Percentiles rank a stretch among this genome's conserved stretches.
These are phyloP conservation scores for Solanum hybrid DNA, from an alignment of 305 asterid species.

Conservation along the genomic window DNA sequence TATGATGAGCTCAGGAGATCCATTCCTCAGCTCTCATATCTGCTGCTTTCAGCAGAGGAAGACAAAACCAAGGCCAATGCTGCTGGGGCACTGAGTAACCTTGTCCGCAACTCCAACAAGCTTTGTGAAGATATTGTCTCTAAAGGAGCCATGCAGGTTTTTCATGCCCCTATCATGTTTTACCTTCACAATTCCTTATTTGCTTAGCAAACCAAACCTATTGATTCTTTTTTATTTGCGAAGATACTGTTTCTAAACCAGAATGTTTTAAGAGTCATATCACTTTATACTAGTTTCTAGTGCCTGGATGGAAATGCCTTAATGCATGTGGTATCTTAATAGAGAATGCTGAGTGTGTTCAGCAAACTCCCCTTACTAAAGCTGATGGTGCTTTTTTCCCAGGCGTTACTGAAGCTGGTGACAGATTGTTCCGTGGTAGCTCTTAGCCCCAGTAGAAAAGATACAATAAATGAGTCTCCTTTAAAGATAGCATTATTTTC, in stretches of 20 bases:
- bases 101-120: constrained; percentile 89
- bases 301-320: neutral
- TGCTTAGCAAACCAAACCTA: neutral
- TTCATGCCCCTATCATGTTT: neutral
- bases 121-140: constrained; percentile 94
- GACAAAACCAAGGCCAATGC: constrained; percentile 99
- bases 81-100: constrained; percentile 97
- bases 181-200: neutral
- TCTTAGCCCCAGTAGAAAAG: constrained; percentile 61
- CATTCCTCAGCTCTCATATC: constrained; percentile 70
- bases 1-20: constrained; percentile 86
- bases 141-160: constrained; percentile 95
- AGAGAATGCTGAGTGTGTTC: neutral
- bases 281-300: neutral
- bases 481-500: constrained; percentile 82
- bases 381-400: constrained; percentile 9
- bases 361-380: neutral
- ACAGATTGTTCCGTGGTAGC: constrained; percentile 71
- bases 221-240: neutral
- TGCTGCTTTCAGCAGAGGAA: constrained; percentile 83
- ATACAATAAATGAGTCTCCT: constrained; percentile 78
- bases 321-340: neutral
- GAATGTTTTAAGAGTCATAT: neutral
- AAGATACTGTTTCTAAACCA: neutral
- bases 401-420: constrained; percentile 88